Evolutionary conservation across 441 rosid species (phyloP).

Genomic region (Melastoma candidum): DNA sequence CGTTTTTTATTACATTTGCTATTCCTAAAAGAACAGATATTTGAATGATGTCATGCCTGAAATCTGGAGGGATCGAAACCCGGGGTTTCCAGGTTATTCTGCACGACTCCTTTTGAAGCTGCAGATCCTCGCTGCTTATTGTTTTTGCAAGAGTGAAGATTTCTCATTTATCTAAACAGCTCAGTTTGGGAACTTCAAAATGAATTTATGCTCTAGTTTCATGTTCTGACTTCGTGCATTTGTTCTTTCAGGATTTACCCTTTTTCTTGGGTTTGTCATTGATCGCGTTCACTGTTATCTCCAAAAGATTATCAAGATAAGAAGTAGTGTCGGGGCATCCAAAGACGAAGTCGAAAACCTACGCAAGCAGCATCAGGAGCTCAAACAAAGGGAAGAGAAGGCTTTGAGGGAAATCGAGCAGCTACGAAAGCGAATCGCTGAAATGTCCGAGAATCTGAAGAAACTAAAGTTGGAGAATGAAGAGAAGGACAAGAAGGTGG

Average conservation of each 20-base stretch:
- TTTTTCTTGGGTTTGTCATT: constrained; percentile 80
- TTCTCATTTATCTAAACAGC: no score
- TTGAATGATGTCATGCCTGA: no score
- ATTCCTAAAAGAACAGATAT: no score
- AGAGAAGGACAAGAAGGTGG: constrained; percentile 63
- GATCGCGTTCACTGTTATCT: constrained; percentile 85
- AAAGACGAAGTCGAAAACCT: constrained; percentile 64
- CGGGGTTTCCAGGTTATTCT: no score
- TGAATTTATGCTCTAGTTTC: no score
- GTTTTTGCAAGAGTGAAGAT: no score
- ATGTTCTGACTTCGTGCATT: constrained; percentile 7
- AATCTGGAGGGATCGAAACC: no score
- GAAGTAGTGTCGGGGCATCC: constrained; percentile 51
- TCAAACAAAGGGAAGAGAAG: constrained; percentile 63
- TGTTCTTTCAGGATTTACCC: constrained; percentile 64
- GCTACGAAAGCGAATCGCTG: constrained; percentile 42
- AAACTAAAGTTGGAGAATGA: constrained; percentile 48
- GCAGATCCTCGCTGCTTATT: no score
- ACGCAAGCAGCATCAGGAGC: constrained; percentile 43
- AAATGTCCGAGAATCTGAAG: constrained; percentile 42
- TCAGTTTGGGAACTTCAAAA: no score
- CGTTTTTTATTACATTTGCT: no score
- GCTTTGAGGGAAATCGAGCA: constrained; percentile 46
- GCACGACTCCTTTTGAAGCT: no score
- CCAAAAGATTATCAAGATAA: constrained; percentile 52